Evolutionary conservation across 1,284 basidiomycete genomes (phyloP), one percentile per base, ranked within the genome.

Genomic region (Termitomyces sp.): DNA sequence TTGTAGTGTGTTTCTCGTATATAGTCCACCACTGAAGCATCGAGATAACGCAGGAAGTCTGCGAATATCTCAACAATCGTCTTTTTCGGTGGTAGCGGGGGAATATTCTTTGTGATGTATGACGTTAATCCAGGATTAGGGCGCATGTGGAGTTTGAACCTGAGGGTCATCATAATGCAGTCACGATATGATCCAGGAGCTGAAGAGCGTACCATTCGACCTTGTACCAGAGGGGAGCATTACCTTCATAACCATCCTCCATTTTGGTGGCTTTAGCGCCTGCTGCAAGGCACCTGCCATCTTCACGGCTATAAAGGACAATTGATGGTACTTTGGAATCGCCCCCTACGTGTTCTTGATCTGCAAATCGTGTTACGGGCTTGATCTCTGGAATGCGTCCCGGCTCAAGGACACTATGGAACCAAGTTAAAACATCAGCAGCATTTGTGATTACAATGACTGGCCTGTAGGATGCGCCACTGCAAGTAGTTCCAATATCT

Each of bases 401-500:
- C 4, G 77, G 77, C 36, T 64, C 61, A 13, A 67, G 55, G 21
- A 67, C 57, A 51, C 64, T 67, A 49, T 3, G n/a, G 13, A 26
- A 30, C 12, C 15, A 5, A 44, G 31, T 30, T n/a, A 4, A 7
- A 47, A 12, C 24, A 21, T 31, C 13, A 3, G 19, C 24, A 8
- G 15, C 17, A 30, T 34, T 28, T 31, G 13, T 8, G 7, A 9
- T 21, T 28, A n/a, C 3, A 12, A 36, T 36, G 28, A 15, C 44
- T 19, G 26, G 52, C 73, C 65, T 62, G 54, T 80, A 82, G 0
- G 78, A 76, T 0, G 77, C 67, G 0, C 79, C 79, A 46, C 79
- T 80, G 60, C 69, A 81, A 0, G 80, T 82, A 0, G 79, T 81
- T 0, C 80, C 80, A 0, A 82, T 63, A 58, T 82, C 80, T 42